phyloP scores from a whole-genome alignment of 768 basidiomycete genomes.

The Amanita brunnescens region DNA sequence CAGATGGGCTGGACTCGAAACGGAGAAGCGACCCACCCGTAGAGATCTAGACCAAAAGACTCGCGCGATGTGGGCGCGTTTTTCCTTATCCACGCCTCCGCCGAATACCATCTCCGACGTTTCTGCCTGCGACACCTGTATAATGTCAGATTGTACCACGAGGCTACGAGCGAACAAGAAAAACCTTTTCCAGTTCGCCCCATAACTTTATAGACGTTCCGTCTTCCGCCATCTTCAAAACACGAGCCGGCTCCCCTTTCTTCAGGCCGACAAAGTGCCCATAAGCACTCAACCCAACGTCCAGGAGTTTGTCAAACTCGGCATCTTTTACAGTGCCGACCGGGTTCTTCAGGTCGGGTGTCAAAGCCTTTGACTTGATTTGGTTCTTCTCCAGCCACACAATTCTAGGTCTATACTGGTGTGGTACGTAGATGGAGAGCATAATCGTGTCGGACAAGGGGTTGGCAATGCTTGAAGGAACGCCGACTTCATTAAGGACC shows the following conservation, averaged over 20 bases:
- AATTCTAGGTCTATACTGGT: slow-evolving; percentile 20
- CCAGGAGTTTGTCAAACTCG: slow-evolving; percentile 44
- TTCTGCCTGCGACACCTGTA: slow-evolving; percentile 32
- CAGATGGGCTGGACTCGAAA: background rate
- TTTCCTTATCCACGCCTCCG: slow-evolving; percentile 43
- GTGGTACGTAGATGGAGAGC: slow-evolving; percentile 16
- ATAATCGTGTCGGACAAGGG: slow-evolving; percentile 24
- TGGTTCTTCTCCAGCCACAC: slow-evolving; percentile 47
- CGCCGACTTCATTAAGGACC: slow-evolving; percentile 35
- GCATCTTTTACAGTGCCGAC: background rate
- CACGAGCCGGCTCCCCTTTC: slow-evolving; percentile 44
- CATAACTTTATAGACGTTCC: slow-evolving; percentile 15
- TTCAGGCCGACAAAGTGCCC: slow-evolving; percentile 57
- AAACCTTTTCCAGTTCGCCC: background rate
- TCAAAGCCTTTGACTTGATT: slow-evolving; percentile 36
- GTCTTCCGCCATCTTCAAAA: slow-evolving; percentile 43
- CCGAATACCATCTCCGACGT: slow-evolving; percentile 45
- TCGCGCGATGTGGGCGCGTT: slow-evolving; percentile 48
- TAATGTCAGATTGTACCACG: background rate
- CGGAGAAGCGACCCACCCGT: slow-evolving; percentile 30
- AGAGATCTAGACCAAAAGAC: slow-evolving; percentile 56
- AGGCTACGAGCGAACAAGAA: background rate
- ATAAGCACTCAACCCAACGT: slow-evolving; percentile 46
- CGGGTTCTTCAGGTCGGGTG: background rate
- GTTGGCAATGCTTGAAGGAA: slow-evolving; percentile 42